These are phyloP conservation scores for Cucumis cinereus DNA, from an alignment of 306 rosid genomes.

Conservation along the genomic window DNA sequence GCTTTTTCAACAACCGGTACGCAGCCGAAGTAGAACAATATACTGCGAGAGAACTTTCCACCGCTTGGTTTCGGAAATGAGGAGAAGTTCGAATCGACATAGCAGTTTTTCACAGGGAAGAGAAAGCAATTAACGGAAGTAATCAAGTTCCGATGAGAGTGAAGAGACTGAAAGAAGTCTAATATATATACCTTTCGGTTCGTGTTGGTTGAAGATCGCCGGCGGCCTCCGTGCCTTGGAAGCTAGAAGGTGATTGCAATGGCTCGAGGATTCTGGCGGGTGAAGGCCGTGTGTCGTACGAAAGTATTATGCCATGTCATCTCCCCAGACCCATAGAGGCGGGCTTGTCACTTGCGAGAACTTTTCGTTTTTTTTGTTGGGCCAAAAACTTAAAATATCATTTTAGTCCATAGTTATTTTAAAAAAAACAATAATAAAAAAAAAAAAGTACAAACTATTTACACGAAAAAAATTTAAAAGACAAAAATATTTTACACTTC, in stretches of 20 bases:
- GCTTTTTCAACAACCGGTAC: not conserved
- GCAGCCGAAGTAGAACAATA: not conserved
- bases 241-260: not conserved
- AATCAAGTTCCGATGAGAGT: not conserved
- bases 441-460: too few relatives aligned
- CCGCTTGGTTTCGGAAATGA: not conserved
- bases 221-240: conserved; percentile 2
- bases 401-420: too few relatives aligned
- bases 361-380: not conserved
- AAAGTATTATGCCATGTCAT: not conserved
- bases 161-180: not conserved
- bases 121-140: not conserved
- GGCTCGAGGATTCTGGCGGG: conserved; percentile 4
- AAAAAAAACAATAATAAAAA: too few relatives aligned
- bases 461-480: too few relatives aligned
- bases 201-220: not conserved
- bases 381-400: too few relatives aligned
- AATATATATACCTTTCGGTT: not conserved
- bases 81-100: not conserved
- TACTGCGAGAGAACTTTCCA: not conserved
- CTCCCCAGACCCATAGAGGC: not conserved
- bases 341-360: not conserved
- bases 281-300: not conserved
- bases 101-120: not conserved
- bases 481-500: too few relatives aligned